These are phyloP conservation scores for Saccharomyces mikatae DNA, from an alignment of 805 yeast species.

Conservation along the genomic window DNA sequence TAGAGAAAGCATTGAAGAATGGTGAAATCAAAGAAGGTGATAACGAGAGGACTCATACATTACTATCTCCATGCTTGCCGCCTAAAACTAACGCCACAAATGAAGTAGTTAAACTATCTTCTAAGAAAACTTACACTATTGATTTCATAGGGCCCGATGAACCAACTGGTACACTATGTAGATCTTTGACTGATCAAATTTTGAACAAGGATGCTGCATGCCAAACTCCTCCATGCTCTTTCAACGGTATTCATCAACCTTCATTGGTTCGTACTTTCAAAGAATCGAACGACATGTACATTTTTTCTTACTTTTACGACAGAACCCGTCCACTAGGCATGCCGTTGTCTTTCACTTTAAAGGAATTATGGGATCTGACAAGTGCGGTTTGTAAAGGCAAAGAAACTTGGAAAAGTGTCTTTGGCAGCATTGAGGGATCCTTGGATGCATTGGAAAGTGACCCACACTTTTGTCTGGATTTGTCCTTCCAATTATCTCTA, in stretches of 20 bases:
- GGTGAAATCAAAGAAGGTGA: constrained; percentile 34
- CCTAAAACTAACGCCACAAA: constrained; percentile 58
- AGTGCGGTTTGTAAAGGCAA: constrained; percentile 80
- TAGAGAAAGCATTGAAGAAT: constrained; percentile 41
- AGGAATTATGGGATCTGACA: constrained; percentile 77
- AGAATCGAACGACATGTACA: constrained; percentile 65
- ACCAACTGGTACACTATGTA: constrained; percentile 77
- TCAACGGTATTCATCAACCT: constrained; percentile 97
- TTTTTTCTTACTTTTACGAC: constrained; percentile 93
- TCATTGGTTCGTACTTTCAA: constrained; percentile 73
- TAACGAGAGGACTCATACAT: constrained; percentile 36
- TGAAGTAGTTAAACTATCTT: constrained; percentile 50
- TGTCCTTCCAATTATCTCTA: constrained; percentile 82
- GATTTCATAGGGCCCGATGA: constrained; percentile 53
- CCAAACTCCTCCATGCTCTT: constrained; percentile 74
- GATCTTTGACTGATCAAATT: constrained; percentile 70
- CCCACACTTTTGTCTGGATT: constrained; percentile 91
- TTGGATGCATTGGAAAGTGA: constrained; percentile 57
- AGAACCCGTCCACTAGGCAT: constrained; percentile 89
- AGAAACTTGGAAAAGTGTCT: constrained; percentile 58
- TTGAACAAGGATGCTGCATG: constrained; percentile 81
- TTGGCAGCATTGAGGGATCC: constrained; percentile 61
- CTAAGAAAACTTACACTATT: constrained; percentile 42
- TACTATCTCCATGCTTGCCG: constrained; percentile 81
- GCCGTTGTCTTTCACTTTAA: constrained; percentile 81